Percentiles rank a stretch among this genome's conserved stretches.
phyloP scores from a whole-genome alignment of 768 basidiomycete genomes.

The Floccularia luteovirens region DNA sequence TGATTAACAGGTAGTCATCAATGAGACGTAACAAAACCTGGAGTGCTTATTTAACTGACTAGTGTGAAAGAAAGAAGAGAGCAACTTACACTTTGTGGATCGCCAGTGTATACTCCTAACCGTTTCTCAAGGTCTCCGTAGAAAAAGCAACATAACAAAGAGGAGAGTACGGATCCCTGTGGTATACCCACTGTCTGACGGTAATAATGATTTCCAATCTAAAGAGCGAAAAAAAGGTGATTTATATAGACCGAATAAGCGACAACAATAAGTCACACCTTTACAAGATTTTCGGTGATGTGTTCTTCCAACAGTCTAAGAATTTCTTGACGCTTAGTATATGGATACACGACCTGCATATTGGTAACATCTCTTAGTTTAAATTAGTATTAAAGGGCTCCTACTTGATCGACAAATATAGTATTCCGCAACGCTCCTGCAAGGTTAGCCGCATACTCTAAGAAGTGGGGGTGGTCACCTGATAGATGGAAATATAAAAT shows the following conservation, averaged over 20 bases:
- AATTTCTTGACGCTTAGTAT: slow-evolving; percentile 47
- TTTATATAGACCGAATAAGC: slow-evolving; percentile 1
- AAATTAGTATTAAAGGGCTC: slow-evolving; percentile 4
- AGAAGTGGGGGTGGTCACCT: slow-evolving; percentile 78
- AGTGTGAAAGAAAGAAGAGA: background rate
- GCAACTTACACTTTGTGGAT: slow-evolving; percentile 53
- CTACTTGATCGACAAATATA: slow-evolving; percentile 82
- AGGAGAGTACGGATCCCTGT: slow-evolving; percentile 94
- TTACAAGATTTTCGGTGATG: slow-evolving; percentile 88
- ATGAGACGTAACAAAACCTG: slow-evolving; percentile 79
- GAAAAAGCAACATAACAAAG: slow-evolving; percentile 89
- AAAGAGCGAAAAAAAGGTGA: slow-evolving; percentile 3
- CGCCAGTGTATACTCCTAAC: slow-evolving; percentile 44
- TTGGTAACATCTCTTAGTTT: background rate
- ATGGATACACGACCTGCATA: slow-evolving; percentile 38
- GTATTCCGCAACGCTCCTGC: slow-evolving; percentile 63
- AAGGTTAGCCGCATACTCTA: slow-evolving; percentile 59
- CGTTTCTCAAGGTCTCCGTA: slow-evolving; percentile 84
- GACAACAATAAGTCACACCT: slow-evolving; percentile 33
- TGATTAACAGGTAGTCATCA: slow-evolving; percentile 93
- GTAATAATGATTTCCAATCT: slow-evolving; percentile 81
- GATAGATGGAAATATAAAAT: background rate
- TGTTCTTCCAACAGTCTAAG: slow-evolving; percentile 80
- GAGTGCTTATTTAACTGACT: background rate
- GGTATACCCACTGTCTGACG: slow-evolving; percentile 93